Base-by-base conservation (phyloP, 768 basidiomycete species). In the Leccinum barrowsii region DNA sequence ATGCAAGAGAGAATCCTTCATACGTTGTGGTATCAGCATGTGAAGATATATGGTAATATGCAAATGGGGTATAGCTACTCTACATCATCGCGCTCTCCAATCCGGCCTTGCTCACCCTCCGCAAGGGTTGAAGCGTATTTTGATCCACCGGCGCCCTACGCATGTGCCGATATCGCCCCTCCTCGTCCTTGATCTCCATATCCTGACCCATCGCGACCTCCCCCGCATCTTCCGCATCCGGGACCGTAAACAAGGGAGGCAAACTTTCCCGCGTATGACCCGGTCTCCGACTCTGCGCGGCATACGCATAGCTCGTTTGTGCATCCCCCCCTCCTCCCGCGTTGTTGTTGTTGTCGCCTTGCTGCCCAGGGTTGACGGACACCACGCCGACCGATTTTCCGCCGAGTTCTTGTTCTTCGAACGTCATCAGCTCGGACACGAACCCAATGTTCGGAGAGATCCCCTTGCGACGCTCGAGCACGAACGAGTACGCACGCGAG, bases 361-460 rank as follows among this genome's bases (percentile, higher is more conserved):
- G 65, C n/a, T 32, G 32, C 0, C 62, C 65, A 17, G 67, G 51
- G 24, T 37, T 51, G 11, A 28, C 61, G 2, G 67, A 56, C 15
- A 60, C 64, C 13, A 71, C 63, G 49, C 66, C 67, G 59, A 70
- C 63, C 54, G 70, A 67, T 65, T 74, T 67, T 85, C 54, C 90
- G 79, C 59, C 94, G 85, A 52, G 95, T 77, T 74, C 96, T 90
- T 68, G 87, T 69, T 96, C 94, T 75, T 98, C 95, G 67, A 95
- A 97, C 50, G 86, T 89, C 95, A 97, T 97, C 46, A 98, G 82
- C 73, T 97, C 94, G 4, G 92, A 93, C 47, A 98, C 94, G 73
- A 98, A 98, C 7, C 96, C 96, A 61, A 98, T 96, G 69, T 97
- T 98, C 10, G 95, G 96, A 13, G 92, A 94, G 63, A 98, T 96